Percentiles rank a stretch among this genome's conserved stretches.
These are phyloP conservation scores for Blepharisma undulans DNA, from an alignment of 169 alveolate genomes.

Conservation along the genomic window DNA sequence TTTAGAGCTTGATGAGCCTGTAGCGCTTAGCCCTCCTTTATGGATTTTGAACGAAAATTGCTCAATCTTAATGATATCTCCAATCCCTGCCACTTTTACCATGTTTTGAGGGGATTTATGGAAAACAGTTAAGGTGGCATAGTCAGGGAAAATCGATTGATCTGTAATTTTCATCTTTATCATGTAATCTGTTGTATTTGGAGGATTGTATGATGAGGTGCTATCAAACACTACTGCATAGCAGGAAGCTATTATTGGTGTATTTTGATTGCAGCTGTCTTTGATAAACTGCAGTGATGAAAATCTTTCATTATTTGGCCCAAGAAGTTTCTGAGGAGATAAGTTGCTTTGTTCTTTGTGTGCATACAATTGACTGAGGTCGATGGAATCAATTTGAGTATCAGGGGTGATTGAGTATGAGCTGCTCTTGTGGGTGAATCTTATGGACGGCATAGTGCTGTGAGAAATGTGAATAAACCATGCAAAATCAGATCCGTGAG, in stretches of 20 bases:
- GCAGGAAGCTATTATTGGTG: neutral
- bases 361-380: neutral
- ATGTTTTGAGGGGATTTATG: slow-evolving; percentile 1
- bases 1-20: neutral
- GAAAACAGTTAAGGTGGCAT: neutral
- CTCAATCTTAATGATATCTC: slow-evolving; percentile 12
- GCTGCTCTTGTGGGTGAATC: neutral
- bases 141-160: slow-evolving; percentile 2
- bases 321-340: neutral
- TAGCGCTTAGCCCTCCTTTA: neutral
- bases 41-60: neutral
- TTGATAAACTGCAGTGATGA: neutral
- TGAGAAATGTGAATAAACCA: neutral
- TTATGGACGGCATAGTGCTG: neutral
- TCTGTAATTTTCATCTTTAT: neutral
- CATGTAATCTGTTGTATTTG: neutral
- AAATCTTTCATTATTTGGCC: neutral
- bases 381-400: neutral
- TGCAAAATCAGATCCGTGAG: neutral
- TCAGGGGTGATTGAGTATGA: neutral
- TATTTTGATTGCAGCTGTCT: neutral
- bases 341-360: no score
- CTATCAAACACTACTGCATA: slow-evolving; percentile 23
- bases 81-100: neutral
- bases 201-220: neutral